These are phyloP conservation scores for Malassezia cuniculi DNA, from an alignment of 1,284 basidiomycete species.

Conservation along the genomic window DNA sequence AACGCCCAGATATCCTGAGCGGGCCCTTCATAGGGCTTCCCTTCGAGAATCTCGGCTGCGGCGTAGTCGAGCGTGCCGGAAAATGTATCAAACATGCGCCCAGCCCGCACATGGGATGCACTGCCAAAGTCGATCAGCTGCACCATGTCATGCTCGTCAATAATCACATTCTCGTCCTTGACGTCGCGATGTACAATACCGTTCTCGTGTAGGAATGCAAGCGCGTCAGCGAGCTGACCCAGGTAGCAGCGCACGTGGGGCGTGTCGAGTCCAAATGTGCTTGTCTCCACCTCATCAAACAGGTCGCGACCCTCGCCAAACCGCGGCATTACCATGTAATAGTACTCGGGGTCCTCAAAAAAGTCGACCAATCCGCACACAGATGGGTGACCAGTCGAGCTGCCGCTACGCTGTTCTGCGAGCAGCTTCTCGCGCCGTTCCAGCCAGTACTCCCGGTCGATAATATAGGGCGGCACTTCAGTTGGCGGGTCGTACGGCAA, in stretches of 20 bases:
- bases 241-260: slow-evolving; percentile 68
- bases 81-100: slow-evolving; percentile 89
- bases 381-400: slow-evolving; percentile 56
- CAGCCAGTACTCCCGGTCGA: slow-evolving; percentile 6
- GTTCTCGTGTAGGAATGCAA: slow-evolving; percentile 76
- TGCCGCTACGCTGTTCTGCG: background rate
- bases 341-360: slow-evolving; percentile 93
- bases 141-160: slow-evolving; percentile 50
- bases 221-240: slow-evolving; percentile 83
- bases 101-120: slow-evolving; percentile 58
- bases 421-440: slow-evolving; percentile 2
- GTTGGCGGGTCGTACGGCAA: slow-evolving; percentile 49
- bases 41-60: slow-evolving; percentile 86
- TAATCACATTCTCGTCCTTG: slow-evolving; percentile 88
- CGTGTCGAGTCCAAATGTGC: slow-evolving; percentile 70
- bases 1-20: slow-evolving; percentile 98
- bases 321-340: slow-evolving; percentile 62
- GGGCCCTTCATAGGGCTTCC: slow-evolving; percentile 84
- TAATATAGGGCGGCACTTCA: slow-evolving; percentile 19
- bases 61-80: slow-evolving; percentile 76
- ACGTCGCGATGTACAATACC: slow-evolving; percentile 95
- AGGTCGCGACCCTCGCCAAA: slow-evolving; percentile 57
- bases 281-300: slow-evolving; percentile 85
- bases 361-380: slow-evolving; percentile 90
- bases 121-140: slow-evolving; percentile 88